Conservation (phyloP, 2,329 filamentous ascomycete species). For the Akanthomyces muscarius region DNA sequence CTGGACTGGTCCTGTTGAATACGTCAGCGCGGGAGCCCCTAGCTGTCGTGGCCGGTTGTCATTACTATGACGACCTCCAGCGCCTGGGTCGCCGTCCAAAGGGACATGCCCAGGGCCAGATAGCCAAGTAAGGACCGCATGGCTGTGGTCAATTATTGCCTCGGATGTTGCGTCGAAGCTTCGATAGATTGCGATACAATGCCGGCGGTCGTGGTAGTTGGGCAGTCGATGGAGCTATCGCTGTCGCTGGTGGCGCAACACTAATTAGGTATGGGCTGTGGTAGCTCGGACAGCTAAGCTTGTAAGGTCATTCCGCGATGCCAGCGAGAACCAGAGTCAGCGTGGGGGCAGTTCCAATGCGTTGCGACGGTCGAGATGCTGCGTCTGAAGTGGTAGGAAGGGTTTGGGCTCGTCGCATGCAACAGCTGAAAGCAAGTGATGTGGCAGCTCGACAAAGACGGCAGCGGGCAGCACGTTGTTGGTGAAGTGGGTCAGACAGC, state of each 20-base stretch:
- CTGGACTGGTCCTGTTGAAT: conserved; percentile 64
- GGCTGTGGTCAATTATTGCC: conserved; percentile 22
- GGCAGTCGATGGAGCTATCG: background rate
- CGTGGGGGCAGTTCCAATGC: background rate
- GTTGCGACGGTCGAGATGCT: background rate
- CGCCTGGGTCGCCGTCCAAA: conserved; percentile 47
- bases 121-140: conserved; percentile 55
- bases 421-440: conserved; percentile 1
- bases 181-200: background rate
- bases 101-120: conserved; percentile 50
- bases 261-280: conserved; percentile 7
- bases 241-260: conserved; percentile 5
- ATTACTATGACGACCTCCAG: conserved; percentile 56
- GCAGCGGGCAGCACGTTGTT: conserved; percentile 7
- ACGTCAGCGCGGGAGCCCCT: conserved; percentile 5
- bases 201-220: conserved; percentile 11
- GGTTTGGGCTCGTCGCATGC: background rate
- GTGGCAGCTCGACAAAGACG: conserved; percentile 12
- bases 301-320: conserved; percentile 4
- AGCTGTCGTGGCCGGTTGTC: conserved; percentile 19
- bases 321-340: background rate
- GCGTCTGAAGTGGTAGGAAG: background rate
- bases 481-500: conserved; percentile 6
- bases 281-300: conserved; percentile 4
- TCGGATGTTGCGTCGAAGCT: background rate